These are phyloP conservation scores for Paramecium sonneborni DNA, from an alignment of 73 alveolate genomes.

Conservation along the genomic window DNA sequence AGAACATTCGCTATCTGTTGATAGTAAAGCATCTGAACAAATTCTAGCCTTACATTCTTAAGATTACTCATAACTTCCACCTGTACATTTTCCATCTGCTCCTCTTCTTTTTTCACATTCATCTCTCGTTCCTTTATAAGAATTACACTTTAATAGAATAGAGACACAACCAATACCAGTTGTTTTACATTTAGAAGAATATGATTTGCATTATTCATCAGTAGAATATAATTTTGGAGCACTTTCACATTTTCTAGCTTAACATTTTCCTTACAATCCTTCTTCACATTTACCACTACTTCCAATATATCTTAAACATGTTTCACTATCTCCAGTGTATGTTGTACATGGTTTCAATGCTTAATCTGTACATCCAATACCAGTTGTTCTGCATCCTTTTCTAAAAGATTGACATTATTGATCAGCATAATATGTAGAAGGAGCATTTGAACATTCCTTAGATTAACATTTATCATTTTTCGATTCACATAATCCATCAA, in stretches of 20 bases:
- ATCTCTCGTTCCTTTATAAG: neutral
- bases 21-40: neutral
- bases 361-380: conserved; percentile 18
- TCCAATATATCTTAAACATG: neutral
- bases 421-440: neutral
- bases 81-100: conserved; percentile 38
- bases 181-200: neutral
- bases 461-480: neutral
- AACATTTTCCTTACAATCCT: neutral
- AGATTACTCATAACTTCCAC: neutral
- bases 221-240: neutral
- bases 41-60: neutral
- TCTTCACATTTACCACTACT: conserved; percentile 11
- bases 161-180: neutral
- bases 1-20: neutral
- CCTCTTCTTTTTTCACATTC: neutral
- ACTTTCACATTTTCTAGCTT: conserved; percentile 19
- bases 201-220: neutral
- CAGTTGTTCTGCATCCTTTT: conserved; percentile 26
- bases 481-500: neutral
- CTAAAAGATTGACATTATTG: neutral
- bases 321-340: neutral
- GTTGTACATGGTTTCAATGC: neutral
- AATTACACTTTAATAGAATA: neutral
- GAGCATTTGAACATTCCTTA: neutral